phyloP scores from a whole-genome alignment of 192 early-diverging fungal species.

The Gryganskiella cystojenkinii region DNA sequence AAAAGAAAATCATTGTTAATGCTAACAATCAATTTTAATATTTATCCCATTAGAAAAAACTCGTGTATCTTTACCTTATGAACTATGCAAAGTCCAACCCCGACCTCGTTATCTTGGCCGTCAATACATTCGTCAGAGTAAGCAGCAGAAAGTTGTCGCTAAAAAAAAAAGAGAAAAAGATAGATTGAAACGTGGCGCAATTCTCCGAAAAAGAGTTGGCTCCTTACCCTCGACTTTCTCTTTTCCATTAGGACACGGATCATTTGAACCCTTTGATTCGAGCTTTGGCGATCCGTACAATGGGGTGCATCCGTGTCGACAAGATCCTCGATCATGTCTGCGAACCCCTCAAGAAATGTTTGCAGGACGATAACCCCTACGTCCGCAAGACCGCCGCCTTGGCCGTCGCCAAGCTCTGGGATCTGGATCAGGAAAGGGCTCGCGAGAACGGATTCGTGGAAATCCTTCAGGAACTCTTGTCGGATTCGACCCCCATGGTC shows the following conservation, averaged over 20 bases:
- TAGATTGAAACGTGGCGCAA: not conserved
- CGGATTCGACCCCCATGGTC: constrained; percentile 97
- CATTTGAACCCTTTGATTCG: constrained; percentile 95
- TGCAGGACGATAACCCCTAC: constrained; percentile 95
- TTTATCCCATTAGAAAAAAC: constrained; percentile 79
- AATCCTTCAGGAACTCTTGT: constrained; percentile 86
- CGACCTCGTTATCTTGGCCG: constrained; percentile 95
- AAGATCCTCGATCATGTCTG: constrained; percentile 94
- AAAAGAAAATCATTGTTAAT: not conserved
- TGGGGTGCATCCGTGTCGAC: constrained; percentile 97
- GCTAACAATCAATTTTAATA: not conserved
- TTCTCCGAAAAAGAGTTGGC: not conserved
- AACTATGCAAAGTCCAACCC: constrained; percentile 98
- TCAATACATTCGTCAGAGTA: constrained; percentile 97
- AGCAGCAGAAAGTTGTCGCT: not conserved
- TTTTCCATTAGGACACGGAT: constrained; percentile 82
- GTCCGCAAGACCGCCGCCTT: constrained; percentile 97
- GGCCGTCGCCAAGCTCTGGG: constrained; percentile 96
- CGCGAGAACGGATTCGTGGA: constrained; percentile 95
- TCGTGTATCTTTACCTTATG: constrained; percentile 98
- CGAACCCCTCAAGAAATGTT: constrained; percentile 91
- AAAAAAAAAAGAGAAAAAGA: not conserved
- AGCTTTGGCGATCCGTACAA: constrained; percentile 96
- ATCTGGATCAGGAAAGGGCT: constrained; percentile 86
- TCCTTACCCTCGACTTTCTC: not conserved